Evolutionary conservation across 441 rosid genomes (phyloP).

Genomic region (Omphalea diandra): DNA sequence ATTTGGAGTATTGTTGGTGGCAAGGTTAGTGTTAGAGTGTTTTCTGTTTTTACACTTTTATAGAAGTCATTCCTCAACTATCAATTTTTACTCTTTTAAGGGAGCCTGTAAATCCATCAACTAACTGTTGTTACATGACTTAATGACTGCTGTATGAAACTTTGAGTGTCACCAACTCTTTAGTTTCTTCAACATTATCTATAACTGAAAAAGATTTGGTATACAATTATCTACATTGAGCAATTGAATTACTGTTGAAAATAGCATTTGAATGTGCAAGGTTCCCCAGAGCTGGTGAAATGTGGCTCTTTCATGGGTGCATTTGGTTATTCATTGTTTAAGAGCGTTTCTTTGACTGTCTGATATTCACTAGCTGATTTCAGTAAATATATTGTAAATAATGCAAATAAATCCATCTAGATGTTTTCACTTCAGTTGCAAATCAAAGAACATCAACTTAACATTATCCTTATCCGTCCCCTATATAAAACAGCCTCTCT

Average conservation of each 20-base stretch:
- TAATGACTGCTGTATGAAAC: too few relatives aligned
- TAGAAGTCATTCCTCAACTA: background rate
- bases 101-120: too few relatives aligned
- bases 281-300: background rate
- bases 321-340: background rate
- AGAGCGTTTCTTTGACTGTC: background rate
- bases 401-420: background rate
- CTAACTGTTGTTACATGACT: too few relatives aligned
- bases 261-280: too few relatives aligned
- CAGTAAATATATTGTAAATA: background rate
- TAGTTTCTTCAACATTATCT: too few relatives aligned
- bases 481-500: background rate
- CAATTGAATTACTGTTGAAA: too few relatives aligned
- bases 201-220: too few relatives aligned
- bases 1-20: constrained; percentile 78
- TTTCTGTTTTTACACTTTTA: background rate
- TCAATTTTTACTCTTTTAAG: background rate
- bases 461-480: background rate
- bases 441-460: background rate
- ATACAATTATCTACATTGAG: too few relatives aligned
- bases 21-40: constrained; percentile 44
- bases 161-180: too few relatives aligned
- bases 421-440: background rate
- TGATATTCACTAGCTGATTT: background rate
- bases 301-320: background rate